Conservation (phyloP, 2,329 filamentous ascomycete species). For the Alternaria incomplexa region DNA sequence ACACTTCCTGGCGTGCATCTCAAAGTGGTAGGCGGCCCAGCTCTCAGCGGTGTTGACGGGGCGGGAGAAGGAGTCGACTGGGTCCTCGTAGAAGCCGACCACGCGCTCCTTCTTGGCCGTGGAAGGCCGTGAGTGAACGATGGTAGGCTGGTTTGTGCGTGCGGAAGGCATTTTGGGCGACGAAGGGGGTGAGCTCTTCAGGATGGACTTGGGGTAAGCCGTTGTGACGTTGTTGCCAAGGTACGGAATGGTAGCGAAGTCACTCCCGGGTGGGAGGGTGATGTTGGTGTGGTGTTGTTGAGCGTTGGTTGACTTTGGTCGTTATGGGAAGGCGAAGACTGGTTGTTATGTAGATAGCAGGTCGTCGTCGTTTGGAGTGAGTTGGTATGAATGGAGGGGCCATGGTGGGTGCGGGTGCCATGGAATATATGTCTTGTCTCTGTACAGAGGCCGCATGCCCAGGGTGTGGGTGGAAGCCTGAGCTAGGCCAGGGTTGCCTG, state of each 20-base stretch:
- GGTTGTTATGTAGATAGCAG: constrained; percentile 8
- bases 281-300: constrained; percentile 19
- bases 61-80: constrained; percentile 49
- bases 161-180: constrained; percentile 42
- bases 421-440: constrained; percentile 42
- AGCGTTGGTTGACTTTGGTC: constrained; percentile 17
- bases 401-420: constrained; percentile 31
- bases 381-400: constrained; percentile 17
- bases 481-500: constrained; percentile 23
- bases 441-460: constrained; percentile 26
- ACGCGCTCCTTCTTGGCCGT: constrained; percentile 41
- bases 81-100: constrained; percentile 46
- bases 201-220: constrained; percentile 39
- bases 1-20: constrained; percentile 55
- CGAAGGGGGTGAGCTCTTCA: constrained; percentile 35
- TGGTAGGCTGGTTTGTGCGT: constrained; percentile 43
- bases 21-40: constrained; percentile 57
- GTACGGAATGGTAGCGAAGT: constrained; percentile 33
- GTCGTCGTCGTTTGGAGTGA: constrained; percentile 11
- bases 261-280: constrained; percentile 29
- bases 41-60: constrained; percentile 51
- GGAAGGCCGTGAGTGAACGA: constrained; percentile 37
- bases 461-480: constrained; percentile 34
- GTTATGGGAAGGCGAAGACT: constrained; percentile 6
- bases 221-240: constrained; percentile 36